Percentiles rank a stretch among this genome's conserved stretches.
phyloP scores from a whole-genome alignment of 768 basidiomycete species.

The Boletellus ananiceps region DNA sequence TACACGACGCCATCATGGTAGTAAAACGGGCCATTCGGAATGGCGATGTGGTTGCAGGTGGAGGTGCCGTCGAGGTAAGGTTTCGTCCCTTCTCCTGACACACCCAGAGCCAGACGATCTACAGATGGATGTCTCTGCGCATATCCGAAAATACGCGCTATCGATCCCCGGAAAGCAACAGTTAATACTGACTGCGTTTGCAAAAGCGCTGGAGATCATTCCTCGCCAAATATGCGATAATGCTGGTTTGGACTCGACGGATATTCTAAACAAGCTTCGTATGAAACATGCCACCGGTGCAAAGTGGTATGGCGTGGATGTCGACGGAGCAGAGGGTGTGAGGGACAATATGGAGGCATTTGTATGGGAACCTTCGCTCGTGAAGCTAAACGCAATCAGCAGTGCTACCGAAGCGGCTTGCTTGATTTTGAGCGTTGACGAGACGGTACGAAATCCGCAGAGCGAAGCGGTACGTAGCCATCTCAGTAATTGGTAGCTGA shows the following conservation, averaged over 20 bases:
- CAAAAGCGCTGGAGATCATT: slow-evolving; percentile 95
- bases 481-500: slow-evolving; percentile 1
- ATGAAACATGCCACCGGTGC: slow-evolving; percentile 92
- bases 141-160: slow-evolving; percentile 85
- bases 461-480: slow-evolving; percentile 72
- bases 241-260: slow-evolving; percentile 95
- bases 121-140: slow-evolving; percentile 96
- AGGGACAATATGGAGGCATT: slow-evolving; percentile 97
- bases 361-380: slow-evolving; percentile 96
- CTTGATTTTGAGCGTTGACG: slow-evolving; percentile 92
- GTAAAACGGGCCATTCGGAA: slow-evolving; percentile 96
- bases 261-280: slow-evolving; percentile 93
- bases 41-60: slow-evolving; percentile 94
- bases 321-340: slow-evolving; percentile 84
- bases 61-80: slow-evolving; percentile 90
- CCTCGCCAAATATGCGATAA: slow-evolving; percentile 99
- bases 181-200: slow-evolving; percentile 90
- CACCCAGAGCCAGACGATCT: not conserved
- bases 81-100: not conserved
- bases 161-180: slow-evolving; percentile 95
- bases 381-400: slow-evolving; percentile 92
- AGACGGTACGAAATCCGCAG: slow-evolving; percentile 94
- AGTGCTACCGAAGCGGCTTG: slow-evolving; percentile 97
- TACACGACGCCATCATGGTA: slow-evolving; percentile 99
- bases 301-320: slow-evolving; percentile 91